These are phyloP conservation scores for Phytophthora meadii DNA, from an alignment of 352 stramenopile genomes.

Conservation along the genomic window DNA sequence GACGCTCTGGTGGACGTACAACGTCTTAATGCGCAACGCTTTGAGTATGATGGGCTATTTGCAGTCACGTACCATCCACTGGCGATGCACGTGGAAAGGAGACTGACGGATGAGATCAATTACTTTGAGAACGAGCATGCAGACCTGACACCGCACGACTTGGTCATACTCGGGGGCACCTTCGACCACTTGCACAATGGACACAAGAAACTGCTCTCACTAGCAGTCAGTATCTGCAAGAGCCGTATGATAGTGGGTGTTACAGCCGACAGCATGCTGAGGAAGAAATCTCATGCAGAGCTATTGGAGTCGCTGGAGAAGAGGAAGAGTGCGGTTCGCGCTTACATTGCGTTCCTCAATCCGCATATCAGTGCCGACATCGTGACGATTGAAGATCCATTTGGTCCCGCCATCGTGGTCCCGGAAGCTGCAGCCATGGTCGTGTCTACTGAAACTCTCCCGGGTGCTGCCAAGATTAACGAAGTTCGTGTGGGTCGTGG, in stretches of 20 bases:
- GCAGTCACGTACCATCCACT: constrained; percentile 74
- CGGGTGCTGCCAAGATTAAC: constrained; percentile 87
- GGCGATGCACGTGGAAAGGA: constrained; percentile 53
- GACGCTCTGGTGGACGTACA: constrained; percentile 59
- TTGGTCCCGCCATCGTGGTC: constrained; percentile 85
- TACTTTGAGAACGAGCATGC: constrained; percentile 84
- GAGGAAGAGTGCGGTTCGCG: constrained; percentile 62
- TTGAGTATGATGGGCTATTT: constrained; percentile 60
- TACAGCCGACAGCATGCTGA: constrained; percentile 81
- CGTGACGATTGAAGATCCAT: constrained; percentile 85
- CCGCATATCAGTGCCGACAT: constrained; percentile 69
- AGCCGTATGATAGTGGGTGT: constrained; percentile 76
- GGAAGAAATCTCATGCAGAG: constrained; percentile 74
- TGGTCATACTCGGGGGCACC: constrained; percentile 82
- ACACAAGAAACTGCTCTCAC: constrained; percentile 90
- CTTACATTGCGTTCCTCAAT: constrained; percentile 74
- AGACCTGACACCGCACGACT: constrained; percentile 58
- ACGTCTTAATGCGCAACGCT: constrained; percentile 68
- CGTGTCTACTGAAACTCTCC: constrained; percentile 86
- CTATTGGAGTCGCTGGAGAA: constrained; percentile 72
- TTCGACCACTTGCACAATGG: constrained; percentile 93
- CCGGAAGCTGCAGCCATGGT: constrained; percentile 75
- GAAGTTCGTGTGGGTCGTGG: constrained; percentile 65
- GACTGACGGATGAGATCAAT: constrained; percentile 55
- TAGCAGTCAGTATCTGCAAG: constrained; percentile 68